phyloP scores from a whole-genome alignment of 139 green algal species.

The Coccomyxa sp. region DNA sequence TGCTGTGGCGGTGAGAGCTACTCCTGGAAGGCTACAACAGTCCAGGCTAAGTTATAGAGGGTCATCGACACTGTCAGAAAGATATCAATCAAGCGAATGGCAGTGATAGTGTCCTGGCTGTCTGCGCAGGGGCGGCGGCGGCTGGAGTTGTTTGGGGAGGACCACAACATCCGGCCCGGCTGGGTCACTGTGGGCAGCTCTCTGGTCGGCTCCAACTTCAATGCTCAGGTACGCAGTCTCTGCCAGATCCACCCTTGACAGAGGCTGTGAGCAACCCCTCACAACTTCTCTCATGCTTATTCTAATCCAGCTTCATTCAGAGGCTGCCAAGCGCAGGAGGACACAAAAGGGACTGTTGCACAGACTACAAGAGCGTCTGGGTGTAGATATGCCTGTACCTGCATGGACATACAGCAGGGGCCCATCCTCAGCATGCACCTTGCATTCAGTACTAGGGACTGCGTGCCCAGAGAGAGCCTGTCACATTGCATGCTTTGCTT shows the following conservation, averaged over 20 bases:
- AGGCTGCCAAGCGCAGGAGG: background rate
- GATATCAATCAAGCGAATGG: too few relatives aligned
- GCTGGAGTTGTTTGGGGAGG: slow-evolving; percentile 84
- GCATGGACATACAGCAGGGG: background rate
- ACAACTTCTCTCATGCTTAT: background rate
- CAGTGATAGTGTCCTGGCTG: background rate
- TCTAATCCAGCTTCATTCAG: background rate
- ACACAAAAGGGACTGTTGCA: background rate
- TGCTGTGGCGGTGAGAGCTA: too few relatives aligned
- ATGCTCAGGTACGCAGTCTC: slow-evolving; percentile 28
- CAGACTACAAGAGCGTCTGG: background rate
- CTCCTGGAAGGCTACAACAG: too few relatives aligned
- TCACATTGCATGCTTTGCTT: background rate
- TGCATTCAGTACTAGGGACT: background rate
- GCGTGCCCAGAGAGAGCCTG: background rate
- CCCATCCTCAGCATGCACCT: too few relatives aligned
- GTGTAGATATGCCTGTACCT: background rate
- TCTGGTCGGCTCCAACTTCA: slow-evolving; percentile 72
- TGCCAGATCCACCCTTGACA: background rate
- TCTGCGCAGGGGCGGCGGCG: slow-evolving; percentile 28
- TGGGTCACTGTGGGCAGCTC: slow-evolving; percentile 77
- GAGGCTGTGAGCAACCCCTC: background rate
- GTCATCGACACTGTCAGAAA: too few relatives aligned
- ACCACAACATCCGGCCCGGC: slow-evolving; percentile 79
- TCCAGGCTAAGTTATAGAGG: too few relatives aligned